Base-by-base conservation (phyloP, 2,329 filamentous ascomycete species). In the Drechslerella dactyloides region DNA sequence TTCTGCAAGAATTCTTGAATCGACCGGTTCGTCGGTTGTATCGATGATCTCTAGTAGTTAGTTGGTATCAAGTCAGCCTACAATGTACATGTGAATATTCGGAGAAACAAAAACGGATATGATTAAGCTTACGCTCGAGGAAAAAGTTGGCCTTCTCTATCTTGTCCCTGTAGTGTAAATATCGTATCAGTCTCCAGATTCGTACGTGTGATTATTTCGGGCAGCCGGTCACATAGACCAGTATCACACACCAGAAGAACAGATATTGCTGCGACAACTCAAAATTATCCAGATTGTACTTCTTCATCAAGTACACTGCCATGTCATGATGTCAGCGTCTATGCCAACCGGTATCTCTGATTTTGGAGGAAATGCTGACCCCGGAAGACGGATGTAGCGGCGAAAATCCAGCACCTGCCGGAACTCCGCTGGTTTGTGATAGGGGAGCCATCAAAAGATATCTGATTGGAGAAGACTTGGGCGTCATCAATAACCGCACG, bases 71-170 rank as follows among this genome's bases (percentile, higher is more conserved):
- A n/a, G n/a, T n/a, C n/a, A n/a, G n/a, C n/a, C 59, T 27, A 17
- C 48, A 24, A 19, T 1, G 46, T 24, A 30, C 15, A 17, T 27
- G n/a, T 37, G 15, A 5, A 13, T 11, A n/a, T 8, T 33, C 27
- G 27, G 27, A 33, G 27, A 35, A 7, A 17, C 17, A 21, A n/a
- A 15, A 15, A 33, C 37, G 4, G 8, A 33, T 42, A 21, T 2
- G 11, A 2, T 21, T 19, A 11, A 42, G 64, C 75, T 37, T 58
- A 76, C 75, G 89, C 80, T 96, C 91, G 17, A 96, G 84, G 81
- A 96, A 96, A 82, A 86, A 96, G 79, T 96, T 96, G 7, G 89
- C 84, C 80, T 96, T 96, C 80, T 96, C 92, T 19, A 96, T 85
- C 81, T 96, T 96, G 79, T 96, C 92, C 60, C 65, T 70, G 23